Base-by-base conservation (phyloP, 2,329 filamentous ascomycete species). In the Epichloe festucae region DNA sequence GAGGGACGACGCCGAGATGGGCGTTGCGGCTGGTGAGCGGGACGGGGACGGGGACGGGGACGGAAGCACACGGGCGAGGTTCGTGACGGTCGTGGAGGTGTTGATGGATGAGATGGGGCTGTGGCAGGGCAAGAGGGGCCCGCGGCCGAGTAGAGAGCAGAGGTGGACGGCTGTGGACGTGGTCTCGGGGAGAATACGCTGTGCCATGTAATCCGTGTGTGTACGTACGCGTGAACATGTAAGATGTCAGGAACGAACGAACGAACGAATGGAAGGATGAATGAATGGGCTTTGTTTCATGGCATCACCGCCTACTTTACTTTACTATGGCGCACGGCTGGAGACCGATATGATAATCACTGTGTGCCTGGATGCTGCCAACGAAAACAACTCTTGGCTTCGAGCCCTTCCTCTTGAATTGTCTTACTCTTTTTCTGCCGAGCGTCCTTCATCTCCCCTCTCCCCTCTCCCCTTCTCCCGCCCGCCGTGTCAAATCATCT, bases 111-210 rank as follows among this genome's bases (percentile, higher is more conserved):
- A 76, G 56, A 52, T 70, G 31, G 75, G 74, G 2, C 58, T 72
- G 31, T 76, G 72, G 73, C 62, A 65, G 57, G 62, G 57, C 2
- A 58, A 43, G 19, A 67, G 65, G 53, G 66, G 63, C 3, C 46
- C 27, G 23, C 58, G 63, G 39, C 54, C 42, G 42, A 55, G 54
- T n/a, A 59, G 78, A 49, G 78, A 81, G 63, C 73, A 77, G 67
- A 67, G 72, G 42, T 82, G 78, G 78, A 70, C 66, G 0, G 69
- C 70, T 3, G 69, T 81, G 7, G 70, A 72, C 31, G 60, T 77
- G 2, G 61, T 60, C 10, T 62, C 62, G 3, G 66, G 67, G 6
- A 64, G 63, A 51, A 53, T 79, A 43, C 5, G 19, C 12, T 5
- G 11, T 43, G 41, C 41, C n/a, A 27, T 43, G 41, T 43, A 43